Conservation (phyloP, 768 basidiomycete genomes). For the Russula sp. region DNA sequence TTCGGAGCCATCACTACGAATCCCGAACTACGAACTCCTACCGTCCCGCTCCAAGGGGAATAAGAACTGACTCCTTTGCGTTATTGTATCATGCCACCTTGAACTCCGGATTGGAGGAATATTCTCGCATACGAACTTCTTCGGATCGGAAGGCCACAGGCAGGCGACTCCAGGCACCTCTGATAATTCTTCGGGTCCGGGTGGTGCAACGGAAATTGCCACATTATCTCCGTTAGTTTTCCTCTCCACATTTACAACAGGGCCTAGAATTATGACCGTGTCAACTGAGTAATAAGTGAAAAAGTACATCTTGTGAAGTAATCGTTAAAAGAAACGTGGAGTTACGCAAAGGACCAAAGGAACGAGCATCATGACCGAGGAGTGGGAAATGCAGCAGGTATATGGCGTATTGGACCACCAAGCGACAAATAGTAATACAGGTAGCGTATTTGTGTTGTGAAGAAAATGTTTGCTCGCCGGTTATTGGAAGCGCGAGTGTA, state of each 20-base stretch:
- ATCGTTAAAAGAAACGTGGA: conserved; percentile 6
- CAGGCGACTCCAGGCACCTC: neutral
- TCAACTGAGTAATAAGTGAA: conserved; percentile 18
- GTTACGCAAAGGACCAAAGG: neutral
- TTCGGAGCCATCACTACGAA: neutral
- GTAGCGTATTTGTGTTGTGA: conserved; percentile 9
- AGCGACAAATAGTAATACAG: neutral
- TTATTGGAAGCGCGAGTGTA: neutral
- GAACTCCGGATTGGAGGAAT: neutral
- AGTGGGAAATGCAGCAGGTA: conserved; percentile 9
- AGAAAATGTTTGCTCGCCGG: neutral
- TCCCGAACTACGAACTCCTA: neutral
- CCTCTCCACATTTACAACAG: conserved; percentile 4
- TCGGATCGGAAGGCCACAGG: neutral
- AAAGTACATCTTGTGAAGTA: conserved; percentile 8
- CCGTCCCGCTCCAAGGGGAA: neutral
- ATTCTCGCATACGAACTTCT: neutral
- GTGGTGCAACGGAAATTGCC: neutral
- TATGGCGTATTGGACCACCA: conserved; percentile 3
- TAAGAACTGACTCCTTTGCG: neutral
- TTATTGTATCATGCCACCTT: neutral
- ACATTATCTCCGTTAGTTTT: conserved; percentile 7
- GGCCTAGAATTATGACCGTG: conserved; percentile 1
- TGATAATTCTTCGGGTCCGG: neutral
- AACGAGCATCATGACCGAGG: neutral